These are phyloP conservation scores for Komagataea norvegica DNA, from an alignment of 1,139 yeast genomes.

Conservation along the genomic window DNA sequence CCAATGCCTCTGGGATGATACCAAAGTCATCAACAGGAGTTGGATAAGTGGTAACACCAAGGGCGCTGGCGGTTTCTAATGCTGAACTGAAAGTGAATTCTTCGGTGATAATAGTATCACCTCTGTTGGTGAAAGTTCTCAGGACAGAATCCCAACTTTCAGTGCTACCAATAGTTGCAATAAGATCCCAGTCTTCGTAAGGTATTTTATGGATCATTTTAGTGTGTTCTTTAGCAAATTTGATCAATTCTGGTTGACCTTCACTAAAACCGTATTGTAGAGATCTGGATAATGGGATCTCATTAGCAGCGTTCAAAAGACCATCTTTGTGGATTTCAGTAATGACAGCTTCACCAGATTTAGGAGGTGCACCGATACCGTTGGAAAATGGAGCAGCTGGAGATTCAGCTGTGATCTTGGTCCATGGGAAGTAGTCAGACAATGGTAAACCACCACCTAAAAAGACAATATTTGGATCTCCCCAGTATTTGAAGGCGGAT, in stretches of 20 bases:
- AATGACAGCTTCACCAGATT: conserved; percentile 39
- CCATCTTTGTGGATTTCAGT: conserved; percentile 40
- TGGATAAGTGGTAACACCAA: conserved; percentile 63
- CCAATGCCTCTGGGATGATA: conserved; percentile 68
- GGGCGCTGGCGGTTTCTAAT: conserved; percentile 70
- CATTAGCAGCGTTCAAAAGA: conserved; percentile 38
- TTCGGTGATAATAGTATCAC: conserved; percentile 77
- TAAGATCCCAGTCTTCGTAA: conserved; percentile 63
- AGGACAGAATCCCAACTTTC: conserved; percentile 82
- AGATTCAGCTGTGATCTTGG: conserved; percentile 59
- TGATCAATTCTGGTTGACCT: conserved; percentile 68
- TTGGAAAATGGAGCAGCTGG: conserved; percentile 72
- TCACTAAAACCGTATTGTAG: conserved; percentile 86
- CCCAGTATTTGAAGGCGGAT: conserved; percentile 72
- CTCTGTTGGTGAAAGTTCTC: conserved; percentile 71
- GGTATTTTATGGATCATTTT: conserved; percentile 52
- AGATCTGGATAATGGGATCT: conserved; percentile 75
- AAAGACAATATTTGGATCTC: conserved; percentile 72
- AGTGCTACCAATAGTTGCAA: conserved; percentile 74
- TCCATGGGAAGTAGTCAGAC: conserved; percentile 89
- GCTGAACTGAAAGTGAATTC: conserved; percentile 80
- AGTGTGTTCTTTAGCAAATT: conserved; percentile 77
- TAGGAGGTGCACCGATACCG: conserved; percentile 70
- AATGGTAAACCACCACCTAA: conserved; percentile 96
- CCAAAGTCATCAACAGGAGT: conserved; percentile 77